These are phyloP conservation scores for Carex cristatella DNA, from an alignment of 176 grass and related monocot genomes.

Conservation along the genomic window DNA sequence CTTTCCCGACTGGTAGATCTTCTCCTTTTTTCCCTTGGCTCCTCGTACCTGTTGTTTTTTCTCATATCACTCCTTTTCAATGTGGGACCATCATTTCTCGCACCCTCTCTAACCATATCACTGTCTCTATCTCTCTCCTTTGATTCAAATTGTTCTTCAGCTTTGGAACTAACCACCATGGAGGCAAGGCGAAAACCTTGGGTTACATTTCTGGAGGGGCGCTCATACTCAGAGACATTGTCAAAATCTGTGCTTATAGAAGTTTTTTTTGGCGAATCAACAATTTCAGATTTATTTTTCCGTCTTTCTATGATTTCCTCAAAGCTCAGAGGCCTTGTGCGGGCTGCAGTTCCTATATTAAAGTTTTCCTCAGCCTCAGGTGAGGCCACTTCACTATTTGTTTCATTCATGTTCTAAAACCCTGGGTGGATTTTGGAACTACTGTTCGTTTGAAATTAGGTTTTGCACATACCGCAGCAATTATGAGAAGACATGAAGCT, in stretches of 20 bases:
- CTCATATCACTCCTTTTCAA: conserved; percentile 47
- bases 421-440: background rate
- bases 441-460: background rate
- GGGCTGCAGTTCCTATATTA: conserved; percentile 58
- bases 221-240: conserved; percentile 3
- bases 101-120: conserved; percentile 26
- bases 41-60: conserved; percentile 35
- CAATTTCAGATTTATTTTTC: conserved; percentile 52
- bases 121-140: conserved; percentile 39
- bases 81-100: conserved; percentile 30
- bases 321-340: conserved; percentile 81
- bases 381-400: conserved; percentile 15
- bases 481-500: background rate
- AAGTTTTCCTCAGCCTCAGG: conserved; percentile 9
- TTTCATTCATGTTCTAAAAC: conserved; percentile 54
- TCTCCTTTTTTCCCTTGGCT: conserved; percentile 67
- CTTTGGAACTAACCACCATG: conserved; percentile 25
- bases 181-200: conserved; percentile 38
- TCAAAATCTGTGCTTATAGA: conserved; percentile 27
- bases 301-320: conserved; percentile 73
- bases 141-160: conserved; percentile 35
- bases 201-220: conserved; percentile 19
- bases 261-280: conserved; percentile 33
- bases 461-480: background rate
- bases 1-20: conserved; percentile 63